A percentile compares a stretch with the other conserved stretches of the same genome.
phyloP scores from a whole-genome alignment of 2,329 filamentous ascomycete species.

The Zelopaecilomyces penicillatus region DNA sequence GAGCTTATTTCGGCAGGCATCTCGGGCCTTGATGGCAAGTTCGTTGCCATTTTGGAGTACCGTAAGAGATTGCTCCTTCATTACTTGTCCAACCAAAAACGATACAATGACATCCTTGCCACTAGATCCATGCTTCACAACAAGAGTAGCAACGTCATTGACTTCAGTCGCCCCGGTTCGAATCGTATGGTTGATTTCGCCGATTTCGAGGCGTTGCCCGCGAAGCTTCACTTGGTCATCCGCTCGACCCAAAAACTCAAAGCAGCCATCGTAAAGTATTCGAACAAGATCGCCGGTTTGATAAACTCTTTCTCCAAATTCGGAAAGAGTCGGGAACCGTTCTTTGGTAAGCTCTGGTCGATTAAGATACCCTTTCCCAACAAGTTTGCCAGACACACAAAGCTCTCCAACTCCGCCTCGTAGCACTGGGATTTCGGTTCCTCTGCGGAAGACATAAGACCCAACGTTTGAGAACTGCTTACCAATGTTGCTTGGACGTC shows the following conservation, averaged over 20 bases:
- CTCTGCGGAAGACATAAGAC: slow-evolving; percentile 65
- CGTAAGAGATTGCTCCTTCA: slow-evolving; percentile 9
- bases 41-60: slow-evolving; percentile 22
- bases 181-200: slow-evolving; percentile 83
- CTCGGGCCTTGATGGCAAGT: slow-evolving; percentile 40
- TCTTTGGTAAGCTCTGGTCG: slow-evolving; percentile 67
- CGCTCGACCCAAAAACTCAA: slow-evolving; percentile 78
- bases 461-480: slow-evolving; percentile 82
- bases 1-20: slow-evolving; percentile 60
- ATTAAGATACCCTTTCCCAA: slow-evolving; percentile 84
- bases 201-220: slow-evolving; percentile 80
- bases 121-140: slow-evolving; percentile 59
- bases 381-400: slow-evolving; percentile 77
- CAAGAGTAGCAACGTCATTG: slow-evolving; percentile 66
- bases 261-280: slow-evolving; percentile 68
- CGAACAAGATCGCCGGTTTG: slow-evolving; percentile 84
- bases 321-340: slow-evolving; percentile 59
- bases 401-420: slow-evolving; percentile 78
- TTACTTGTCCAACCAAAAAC: slow-evolving; percentile 44
- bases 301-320: slow-evolving; percentile 59
- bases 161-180: slow-evolving; percentile 49
- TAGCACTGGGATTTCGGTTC: slow-evolving; percentile 62
- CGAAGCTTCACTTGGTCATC: slow-evolving; percentile 91
- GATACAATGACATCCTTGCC: slow-evolving; percentile 78
- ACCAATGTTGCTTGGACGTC: slow-evolving; percentile 82